Evolutionary conservation across 306 rosid species (phyloP), one percentile per base, ranked within the genome.

Genomic region (Glycine latifolia): DNA sequence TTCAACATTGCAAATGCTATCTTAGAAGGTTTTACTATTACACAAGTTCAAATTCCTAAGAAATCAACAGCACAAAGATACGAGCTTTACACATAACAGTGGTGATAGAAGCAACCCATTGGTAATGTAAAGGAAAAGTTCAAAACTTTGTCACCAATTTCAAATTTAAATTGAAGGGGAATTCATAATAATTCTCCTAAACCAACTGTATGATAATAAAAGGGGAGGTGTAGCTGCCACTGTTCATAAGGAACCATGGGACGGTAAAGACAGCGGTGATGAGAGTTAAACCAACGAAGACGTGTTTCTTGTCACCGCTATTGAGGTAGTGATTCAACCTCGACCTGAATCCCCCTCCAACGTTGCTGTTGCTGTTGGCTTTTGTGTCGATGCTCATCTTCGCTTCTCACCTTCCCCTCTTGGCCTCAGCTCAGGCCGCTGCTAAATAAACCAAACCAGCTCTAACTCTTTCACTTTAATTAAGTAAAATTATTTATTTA

Each of bases 251-350:
- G 78, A 49, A 88, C 99, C 98, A 95, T 15, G 98, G 99, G 46
- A 93, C 33, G 62, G 84, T 83, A 62, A 93, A 93, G 58, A 87
- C 85, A 43, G 83, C 87, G 77, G 86, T 65, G 85, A 95, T 84
- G 80, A 95, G 78, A 70, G 89, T 94, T 80, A 95, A 76, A 73
- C 98, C 99, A 17, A 80, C 89, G 46, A 84, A 62, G 39, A 95
- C 99, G 55, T 95, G 99, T 72, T 91, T 95, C 74, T 94, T 94
- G 2, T 94, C 97, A 0, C 99, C 97, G 52, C 98, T 95, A 81
- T 95, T 88, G 8, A 95, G 78, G 50, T 79, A 85, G 85, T 81
- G 92, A 78, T 93, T 91, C 86, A 91, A 46, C 43, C n/a, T 91
- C 6, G 91, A 86, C 83, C 87, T 85, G 59, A 93, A 95, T 15